Conservation (phyloP, 2,329 filamentous ascomycete species). For the Dryadomyces sulphureus region DNA sequence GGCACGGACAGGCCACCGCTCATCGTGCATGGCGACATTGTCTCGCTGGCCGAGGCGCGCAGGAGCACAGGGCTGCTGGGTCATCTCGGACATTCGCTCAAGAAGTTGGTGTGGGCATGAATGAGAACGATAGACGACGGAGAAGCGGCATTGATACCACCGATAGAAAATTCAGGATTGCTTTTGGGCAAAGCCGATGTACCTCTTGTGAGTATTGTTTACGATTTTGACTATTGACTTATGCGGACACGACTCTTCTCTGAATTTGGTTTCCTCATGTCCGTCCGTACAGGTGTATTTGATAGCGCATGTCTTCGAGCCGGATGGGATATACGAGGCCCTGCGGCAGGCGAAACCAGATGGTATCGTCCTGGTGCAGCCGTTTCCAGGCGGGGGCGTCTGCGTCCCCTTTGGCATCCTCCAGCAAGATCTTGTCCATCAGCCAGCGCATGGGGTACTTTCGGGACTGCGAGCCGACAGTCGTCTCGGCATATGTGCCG, state of each 20-base stretch:
- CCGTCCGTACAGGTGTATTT: conserved; percentile 61
- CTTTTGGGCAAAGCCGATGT: too few species aligned
- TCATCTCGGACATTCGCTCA: conserved; percentile 75
- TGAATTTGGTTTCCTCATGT: neutral
- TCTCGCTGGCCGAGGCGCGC: conserved; percentile 73
- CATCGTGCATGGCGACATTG: conserved; percentile 53
- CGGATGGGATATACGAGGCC: conserved; percentile 64
- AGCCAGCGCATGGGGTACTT: conserved; percentile 92
- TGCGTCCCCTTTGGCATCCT: conserved; percentile 17
- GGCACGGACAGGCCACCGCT: conserved; percentile 28
- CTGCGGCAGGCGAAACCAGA: conserved; percentile 67
- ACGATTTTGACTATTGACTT: neutral
- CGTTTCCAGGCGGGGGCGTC: conserved; percentile 51
- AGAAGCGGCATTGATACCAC: too few species aligned
- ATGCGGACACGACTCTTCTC: neutral
- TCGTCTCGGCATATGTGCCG: conserved; percentile 78
- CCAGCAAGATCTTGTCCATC: conserved; percentile 61
- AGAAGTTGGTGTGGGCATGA: conserved; percentile 77
- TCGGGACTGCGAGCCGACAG: conserved; percentile 44
- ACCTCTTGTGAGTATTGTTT: neutral
- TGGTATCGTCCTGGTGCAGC: conserved; percentile 58
- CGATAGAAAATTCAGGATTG: neutral
- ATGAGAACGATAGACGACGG: neutral
- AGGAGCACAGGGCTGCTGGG: conserved; percentile 77
- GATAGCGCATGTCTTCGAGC: conserved; percentile 90